phyloP scores from a whole-genome alignment of 306 rosid genomes.

The Purshia tridentata region DNA sequence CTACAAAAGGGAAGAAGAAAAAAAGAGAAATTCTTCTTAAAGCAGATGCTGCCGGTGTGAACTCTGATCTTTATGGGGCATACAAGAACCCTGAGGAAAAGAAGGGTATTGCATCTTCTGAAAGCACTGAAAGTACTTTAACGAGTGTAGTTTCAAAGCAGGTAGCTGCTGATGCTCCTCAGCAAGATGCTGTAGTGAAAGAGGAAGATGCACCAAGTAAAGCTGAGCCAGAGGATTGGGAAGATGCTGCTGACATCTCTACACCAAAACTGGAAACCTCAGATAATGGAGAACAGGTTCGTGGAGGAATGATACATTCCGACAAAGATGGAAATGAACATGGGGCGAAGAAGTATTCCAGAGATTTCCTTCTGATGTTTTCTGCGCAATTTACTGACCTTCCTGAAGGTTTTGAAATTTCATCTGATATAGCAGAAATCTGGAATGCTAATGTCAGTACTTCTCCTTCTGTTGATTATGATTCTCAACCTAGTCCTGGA shows the following conservation, averaged over 20 bases:
- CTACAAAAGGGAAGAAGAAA: conserved; percentile 53
- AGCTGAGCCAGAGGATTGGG: conserved; percentile 93
- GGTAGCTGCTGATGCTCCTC: conserved; percentile 37
- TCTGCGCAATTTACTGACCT: conserved; percentile 55
- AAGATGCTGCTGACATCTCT: conserved; percentile 88
- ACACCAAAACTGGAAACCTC: conserved; percentile 60
- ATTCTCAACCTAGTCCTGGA: conserved; percentile 71
- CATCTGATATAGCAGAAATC: conserved; percentile 43
- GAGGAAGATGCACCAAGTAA: conserved; percentile 45
- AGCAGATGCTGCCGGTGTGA: conserved; percentile 95
- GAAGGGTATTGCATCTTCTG: conserved; percentile 53
- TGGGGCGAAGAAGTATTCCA: conserved; percentile 61
- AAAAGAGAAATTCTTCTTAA: conserved; percentile 57
- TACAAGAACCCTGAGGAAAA: conserved; percentile 91
- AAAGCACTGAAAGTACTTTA: conserved; percentile 43
- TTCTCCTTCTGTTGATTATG: conserved; percentile 52
- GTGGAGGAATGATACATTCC: conserved; percentile 8
- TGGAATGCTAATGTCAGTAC: conserved; percentile 35
- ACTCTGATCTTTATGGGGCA: conserved; percentile 94
- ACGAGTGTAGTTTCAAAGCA: conserved; percentile 37
- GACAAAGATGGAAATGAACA: conserved; percentile 47
- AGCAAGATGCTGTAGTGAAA: conserved; percentile 29
- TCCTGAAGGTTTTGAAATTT: conserved; percentile 65
- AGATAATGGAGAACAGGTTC: conserved; percentile 34
- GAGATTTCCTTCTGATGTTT: conserved; percentile 84